phyloP scores from a whole-genome alignment of 2,329 filamentous ascomycete genomes.

The Paecilomyces sp. region DNA sequence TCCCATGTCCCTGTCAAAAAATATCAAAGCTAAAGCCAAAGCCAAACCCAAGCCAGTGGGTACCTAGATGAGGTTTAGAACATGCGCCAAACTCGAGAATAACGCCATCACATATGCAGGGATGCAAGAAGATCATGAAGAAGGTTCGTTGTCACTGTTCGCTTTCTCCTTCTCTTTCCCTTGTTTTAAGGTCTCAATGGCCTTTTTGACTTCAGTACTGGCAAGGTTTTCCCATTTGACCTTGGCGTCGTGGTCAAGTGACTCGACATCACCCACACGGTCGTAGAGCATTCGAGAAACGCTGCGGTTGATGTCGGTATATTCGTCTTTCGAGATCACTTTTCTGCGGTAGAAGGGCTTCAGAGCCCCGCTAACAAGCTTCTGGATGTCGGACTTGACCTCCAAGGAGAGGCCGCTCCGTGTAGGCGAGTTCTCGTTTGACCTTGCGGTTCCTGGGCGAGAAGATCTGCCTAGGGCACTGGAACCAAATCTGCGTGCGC shows the following conservation, averaged over 20 bases:
- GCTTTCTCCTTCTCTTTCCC: slow-evolving; percentile 3
- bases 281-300: slow-evolving; percentile 86
- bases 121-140: background rate
- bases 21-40: background rate
- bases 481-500: slow-evolving; percentile 13
- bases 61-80: background rate
- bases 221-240: slow-evolving; percentile 71
- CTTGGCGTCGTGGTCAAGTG: slow-evolving; percentile 59
- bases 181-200: slow-evolving; percentile 44
- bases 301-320: slow-evolving; percentile 83
- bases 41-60: background rate
- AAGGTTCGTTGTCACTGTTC: background rate
- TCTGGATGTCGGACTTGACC: slow-evolving; percentile 81
- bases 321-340: slow-evolving; percentile 78
- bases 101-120: slow-evolving; percentile 4
- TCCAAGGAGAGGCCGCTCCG: slow-evolving; percentile 64
- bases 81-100: background rate
- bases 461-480: slow-evolving; percentile 17
- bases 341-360: slow-evolving; percentile 76
- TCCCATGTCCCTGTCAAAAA: background rate
- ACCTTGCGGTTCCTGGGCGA: slow-evolving; percentile 26
- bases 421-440: slow-evolving; percentile 61
- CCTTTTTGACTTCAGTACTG: slow-evolving; percentile 68
- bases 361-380: slow-evolving; percentile 75
- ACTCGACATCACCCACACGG: slow-evolving; percentile 46